Evolutionary conservation across 306 rosid genomes (phyloP).

Genomic region (Mucuna pruriens): DNA sequence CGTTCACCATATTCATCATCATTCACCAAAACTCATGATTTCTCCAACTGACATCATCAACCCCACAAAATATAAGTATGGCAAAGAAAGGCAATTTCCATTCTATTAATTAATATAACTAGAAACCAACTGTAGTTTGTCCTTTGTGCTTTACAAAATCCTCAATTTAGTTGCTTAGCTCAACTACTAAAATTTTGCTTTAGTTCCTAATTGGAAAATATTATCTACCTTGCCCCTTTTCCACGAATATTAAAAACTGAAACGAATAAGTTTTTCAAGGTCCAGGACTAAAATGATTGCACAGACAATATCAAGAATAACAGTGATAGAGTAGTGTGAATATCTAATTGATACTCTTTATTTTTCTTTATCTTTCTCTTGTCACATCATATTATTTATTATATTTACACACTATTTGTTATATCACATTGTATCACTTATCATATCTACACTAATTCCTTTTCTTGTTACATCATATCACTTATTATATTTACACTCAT

Average conservation of each 20-base stretch:
- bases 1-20: constrained; percentile 4
- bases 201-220: background rate
- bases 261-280: background rate
- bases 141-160: background rate
- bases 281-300: background rate
- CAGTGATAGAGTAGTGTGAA: background rate
- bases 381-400: too few species aligned
- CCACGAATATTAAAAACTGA: background rate
- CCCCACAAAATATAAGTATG: constrained; percentile 6
- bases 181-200: background rate
- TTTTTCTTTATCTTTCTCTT: background rate
- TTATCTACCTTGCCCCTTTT: background rate
- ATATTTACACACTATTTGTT: too few species aligned
- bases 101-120: constrained; percentile 3
- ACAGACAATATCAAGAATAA: background rate
- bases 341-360: background rate
- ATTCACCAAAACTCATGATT: constrained; percentile 7
- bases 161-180: background rate
- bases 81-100: background rate
- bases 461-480: too few species aligned
- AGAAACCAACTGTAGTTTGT: background rate
- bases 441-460: too few species aligned
- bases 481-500: too few species aligned
- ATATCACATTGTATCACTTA: too few species aligned
- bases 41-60: constrained; percentile 8